These are phyloP conservation scores for Sporothrix pseudoabietina DNA, from an alignment of 2,329 filamentous ascomycete species.

Conservation along the genomic window DNA sequence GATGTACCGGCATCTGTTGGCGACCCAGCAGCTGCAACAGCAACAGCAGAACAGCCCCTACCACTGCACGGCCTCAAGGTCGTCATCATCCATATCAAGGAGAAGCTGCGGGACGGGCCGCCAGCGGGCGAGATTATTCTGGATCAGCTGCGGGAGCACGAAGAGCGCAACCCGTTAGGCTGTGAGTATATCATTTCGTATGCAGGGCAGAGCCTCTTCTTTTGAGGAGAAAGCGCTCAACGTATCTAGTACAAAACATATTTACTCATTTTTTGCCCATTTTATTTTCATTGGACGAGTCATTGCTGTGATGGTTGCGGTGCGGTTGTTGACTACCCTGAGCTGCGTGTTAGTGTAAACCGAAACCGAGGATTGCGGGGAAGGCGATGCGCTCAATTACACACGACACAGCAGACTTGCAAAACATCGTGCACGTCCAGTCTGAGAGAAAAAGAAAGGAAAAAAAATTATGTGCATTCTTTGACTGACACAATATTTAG, in stretches of 20 bases:
- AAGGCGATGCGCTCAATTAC: neutral
- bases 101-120: conserved; percentile 73
- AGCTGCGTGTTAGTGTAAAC: neutral
- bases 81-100: conserved; percentile 93
- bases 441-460: too few relatives aligned
- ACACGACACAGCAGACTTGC: neutral
- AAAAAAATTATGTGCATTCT: neutral
- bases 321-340: too few relatives aligned
- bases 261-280: neutral
- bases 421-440: neutral
- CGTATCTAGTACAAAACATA: neutral
- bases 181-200: conserved; percentile 77
- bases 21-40: neutral
- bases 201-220: conserved; percentile 61
- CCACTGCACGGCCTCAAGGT: conserved; percentile 74
- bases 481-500: neutral
- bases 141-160: conserved; percentile 66
- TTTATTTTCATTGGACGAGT: neutral
- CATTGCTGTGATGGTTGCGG: neutral
- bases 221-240: conserved; percentile 42
- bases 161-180: conserved; percentile 66
- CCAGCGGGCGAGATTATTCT: conserved; percentile 67
- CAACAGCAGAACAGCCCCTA: conserved; percentile 32
- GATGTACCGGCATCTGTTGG: conserved; percentile 6
- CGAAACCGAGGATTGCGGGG: neutral